Evolutionary conservation across 306 rosid genomes (phyloP).

Genomic region (Quercus gilva): DNA sequence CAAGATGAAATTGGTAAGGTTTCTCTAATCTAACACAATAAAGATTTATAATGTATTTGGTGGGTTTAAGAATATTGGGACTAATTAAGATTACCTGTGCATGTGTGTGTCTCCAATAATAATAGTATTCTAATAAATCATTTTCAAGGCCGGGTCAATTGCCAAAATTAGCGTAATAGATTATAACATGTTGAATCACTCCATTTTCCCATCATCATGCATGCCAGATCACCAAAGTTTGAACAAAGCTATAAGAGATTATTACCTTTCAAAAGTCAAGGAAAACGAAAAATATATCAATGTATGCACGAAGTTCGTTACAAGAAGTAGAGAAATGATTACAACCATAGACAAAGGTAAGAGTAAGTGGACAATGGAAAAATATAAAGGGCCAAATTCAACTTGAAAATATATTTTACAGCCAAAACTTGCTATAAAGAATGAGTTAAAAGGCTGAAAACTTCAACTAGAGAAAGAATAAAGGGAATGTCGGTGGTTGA

Average conservation of each 20-base stretch:
- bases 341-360: no score
- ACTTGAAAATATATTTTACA: no score
- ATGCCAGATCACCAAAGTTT: neutral
- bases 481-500: neutral
- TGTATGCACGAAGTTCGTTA: neutral
- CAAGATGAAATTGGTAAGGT: slow-evolving; percentile 24
- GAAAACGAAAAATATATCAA: neutral
- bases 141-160: slow-evolving; percentile 10
- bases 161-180: slow-evolving; percentile 3
- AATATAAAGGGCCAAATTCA: no score
- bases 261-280: neutral
- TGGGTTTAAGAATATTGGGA: slow-evolving; percentile 13
- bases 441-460: neutral
- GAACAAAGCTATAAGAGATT: neutral
- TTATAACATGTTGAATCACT: neutral
- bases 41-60: slow-evolving; percentile 26
- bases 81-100: slow-evolving; percentile 5
- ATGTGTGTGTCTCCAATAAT: neutral
- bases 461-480: neutral
- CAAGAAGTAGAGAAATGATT: neutral
- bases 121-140: slow-evolving; percentile 11
- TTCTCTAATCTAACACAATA: neutral
- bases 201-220: neutral
- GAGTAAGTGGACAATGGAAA: no score
- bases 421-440: neutral